Evolutionary conservation across 2,329 filamentous ascomycete genomes (phyloP).

Genomic region (Arthroderma sp.): DNA sequence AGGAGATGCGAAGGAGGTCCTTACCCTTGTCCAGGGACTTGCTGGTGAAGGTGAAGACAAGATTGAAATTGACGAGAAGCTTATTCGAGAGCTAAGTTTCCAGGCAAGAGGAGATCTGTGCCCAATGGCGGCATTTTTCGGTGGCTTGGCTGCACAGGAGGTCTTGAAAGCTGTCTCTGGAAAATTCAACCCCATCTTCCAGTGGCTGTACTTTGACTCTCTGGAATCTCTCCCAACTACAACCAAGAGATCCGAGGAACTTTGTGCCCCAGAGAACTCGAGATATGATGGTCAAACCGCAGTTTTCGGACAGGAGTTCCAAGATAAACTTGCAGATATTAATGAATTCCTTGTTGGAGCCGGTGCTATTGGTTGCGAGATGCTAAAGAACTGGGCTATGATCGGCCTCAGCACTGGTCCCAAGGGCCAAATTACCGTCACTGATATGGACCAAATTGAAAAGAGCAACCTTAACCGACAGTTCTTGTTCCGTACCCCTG

Average conservation of each 20-base stretch:
- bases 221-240: constrained; percentile 82
- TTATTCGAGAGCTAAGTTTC: constrained; percentile 85
- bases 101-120: constrained; percentile 84
- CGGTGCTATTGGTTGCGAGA: constrained; percentile 95
- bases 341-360: constrained; percentile 92
- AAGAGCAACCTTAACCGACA: constrained; percentile 98
- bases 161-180: constrained; percentile 93
- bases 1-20: constrained; percentile 64
- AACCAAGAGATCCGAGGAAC: constrained; percentile 64
- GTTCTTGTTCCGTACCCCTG: constrained; percentile 84
- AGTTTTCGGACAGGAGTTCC: constrained; percentile 85
- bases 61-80: constrained; percentile 77
- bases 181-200: constrained; percentile 90
- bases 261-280: constrained; percentile 71
- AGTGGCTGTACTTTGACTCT: constrained; percentile 97
- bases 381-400: constrained; percentile 99
- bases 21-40: constrained; percentile 63
- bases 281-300: constrained; percentile 96
- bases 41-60: constrained; percentile 56
- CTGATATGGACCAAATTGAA: constrained; percentile 97
- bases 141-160: constrained; percentile 85
- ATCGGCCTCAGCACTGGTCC: constrained; percentile 85
- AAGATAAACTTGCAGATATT: constrained; percentile 82
- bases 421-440: constrained; percentile 78
- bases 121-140: constrained; percentile 90